phyloP scores from a whole-genome alignment of 495 filamentous ascomycete genomes.

The Penicillium pancosmium region DNA sequence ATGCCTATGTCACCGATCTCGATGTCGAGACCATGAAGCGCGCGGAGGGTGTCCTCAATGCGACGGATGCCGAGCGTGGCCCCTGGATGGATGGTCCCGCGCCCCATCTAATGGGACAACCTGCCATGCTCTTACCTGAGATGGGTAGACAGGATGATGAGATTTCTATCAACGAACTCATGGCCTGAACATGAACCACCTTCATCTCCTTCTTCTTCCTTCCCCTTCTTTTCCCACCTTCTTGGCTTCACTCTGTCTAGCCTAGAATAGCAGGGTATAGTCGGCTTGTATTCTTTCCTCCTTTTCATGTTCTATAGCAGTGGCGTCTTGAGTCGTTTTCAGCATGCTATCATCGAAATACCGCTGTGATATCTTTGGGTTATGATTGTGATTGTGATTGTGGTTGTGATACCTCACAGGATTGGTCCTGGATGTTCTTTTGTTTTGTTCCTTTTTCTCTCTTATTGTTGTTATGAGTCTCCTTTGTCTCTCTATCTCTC shows the following conservation, averaged over 20 bases:
- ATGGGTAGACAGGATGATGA: constrained; percentile 38
- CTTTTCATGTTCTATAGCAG: constrained; percentile 24
- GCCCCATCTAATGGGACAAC: constrained; percentile 43
- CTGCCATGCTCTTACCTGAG: constrained; percentile 39
- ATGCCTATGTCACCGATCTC: constrained; percentile 85
- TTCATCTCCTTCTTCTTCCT: constrained; percentile 9
- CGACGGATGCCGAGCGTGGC: constrained; percentile 83
- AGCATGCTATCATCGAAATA: not conserved
- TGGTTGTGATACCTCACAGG: not conserved
- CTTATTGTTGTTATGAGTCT: not conserved
- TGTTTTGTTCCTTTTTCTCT: not conserved
- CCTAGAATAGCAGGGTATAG: not conserved
- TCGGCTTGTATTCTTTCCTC: constrained; percentile 8
- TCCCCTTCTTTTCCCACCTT: not conserved
- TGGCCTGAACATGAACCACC: constrained; percentile 29
- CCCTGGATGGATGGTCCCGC: constrained; percentile 61
- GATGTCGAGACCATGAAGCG: constrained; percentile 89
- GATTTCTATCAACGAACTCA: constrained; percentile 45
- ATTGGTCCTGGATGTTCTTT: not conserved
- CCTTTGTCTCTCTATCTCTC: not conserved
- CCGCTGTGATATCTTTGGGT: not conserved
- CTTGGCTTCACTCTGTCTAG: not conserved
- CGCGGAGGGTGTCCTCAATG: constrained; percentile 75
- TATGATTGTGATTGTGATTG: constrained; percentile 4
- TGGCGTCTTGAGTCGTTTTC: constrained; percentile 17